Percentiles rank a stretch among this genome's conserved stretches.
phyloP scores from a whole-genome alignment of 805 yeast genomes.

The Torulaspora delbrueckii region DNA sequence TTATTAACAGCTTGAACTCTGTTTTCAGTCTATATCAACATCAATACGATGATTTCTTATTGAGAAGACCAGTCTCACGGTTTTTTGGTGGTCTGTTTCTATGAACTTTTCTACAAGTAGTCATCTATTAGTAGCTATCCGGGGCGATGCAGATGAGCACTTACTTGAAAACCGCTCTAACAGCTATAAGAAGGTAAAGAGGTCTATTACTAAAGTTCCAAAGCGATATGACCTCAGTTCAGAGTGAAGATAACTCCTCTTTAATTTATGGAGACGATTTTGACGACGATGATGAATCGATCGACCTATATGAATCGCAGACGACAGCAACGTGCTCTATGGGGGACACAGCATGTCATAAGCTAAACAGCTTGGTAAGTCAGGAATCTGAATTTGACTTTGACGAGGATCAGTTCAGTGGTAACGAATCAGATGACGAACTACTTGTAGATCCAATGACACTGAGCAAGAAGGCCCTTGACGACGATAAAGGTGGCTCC shows the following conservation, averaged over 20 bases:
- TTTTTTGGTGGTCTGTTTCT: background rate
- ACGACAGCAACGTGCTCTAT: slow-evolving; percentile 9
- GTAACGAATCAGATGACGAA: slow-evolving; percentile 21
- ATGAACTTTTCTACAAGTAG: background rate
- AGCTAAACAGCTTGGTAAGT: slow-evolving; percentile 7
- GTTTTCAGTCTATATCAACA: too few relatives aligned
- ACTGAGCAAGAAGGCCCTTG: slow-evolving; percentile 11
- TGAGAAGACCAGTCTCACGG: too few relatives aligned
- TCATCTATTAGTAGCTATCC: background rate
- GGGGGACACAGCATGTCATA: slow-evolving; percentile 5
- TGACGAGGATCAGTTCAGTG: slow-evolving; percentile 23
- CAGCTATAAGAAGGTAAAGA: background rate
- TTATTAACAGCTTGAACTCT: too few relatives aligned
- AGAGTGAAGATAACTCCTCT: slow-evolving; percentile 9
- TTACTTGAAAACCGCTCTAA: background rate
- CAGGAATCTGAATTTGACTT: slow-evolving; percentile 25
- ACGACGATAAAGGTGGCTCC: slow-evolving; percentile 25
- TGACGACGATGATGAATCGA: slow-evolving; percentile 5
- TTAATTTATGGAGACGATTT: slow-evolving; percentile 9
- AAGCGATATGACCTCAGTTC: slow-evolving; percentile 3
- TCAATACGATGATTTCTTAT: too few relatives aligned
- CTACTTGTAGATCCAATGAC: slow-evolving; percentile 22
- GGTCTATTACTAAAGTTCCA: background rate
- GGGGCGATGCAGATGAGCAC: background rate
- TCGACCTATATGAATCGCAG: slow-evolving; percentile 8